These are phyloP conservation scores for Teratosphaeria zuluensis DNA, from an alignment of 2,329 filamentous ascomycete species.

Conservation along the genomic window DNA sequence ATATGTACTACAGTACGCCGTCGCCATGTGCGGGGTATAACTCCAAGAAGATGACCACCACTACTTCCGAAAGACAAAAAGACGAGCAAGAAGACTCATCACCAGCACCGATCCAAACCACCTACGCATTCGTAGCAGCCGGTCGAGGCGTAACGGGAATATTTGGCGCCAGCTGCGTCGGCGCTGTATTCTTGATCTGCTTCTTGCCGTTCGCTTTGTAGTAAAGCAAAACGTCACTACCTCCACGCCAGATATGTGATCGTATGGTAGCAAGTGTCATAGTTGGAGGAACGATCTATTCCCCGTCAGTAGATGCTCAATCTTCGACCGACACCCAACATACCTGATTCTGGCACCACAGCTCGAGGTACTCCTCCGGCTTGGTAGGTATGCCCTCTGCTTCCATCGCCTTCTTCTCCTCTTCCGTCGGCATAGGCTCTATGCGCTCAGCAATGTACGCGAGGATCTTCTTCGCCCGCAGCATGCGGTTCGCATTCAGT, in stretches of 20 bases:
- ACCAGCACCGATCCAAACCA: neutral
- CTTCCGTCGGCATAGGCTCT: slow-evolving; percentile 49
- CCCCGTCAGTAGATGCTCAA: slow-evolving; percentile 26
- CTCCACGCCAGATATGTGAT: slow-evolving; percentile 86
- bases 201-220: slow-evolving; percentile 91
- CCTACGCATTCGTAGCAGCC: neutral
- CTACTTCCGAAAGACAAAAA: neutral
- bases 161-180: neutral
- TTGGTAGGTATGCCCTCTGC: slow-evolving; percentile 50
- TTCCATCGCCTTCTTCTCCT: slow-evolving; percentile 4
- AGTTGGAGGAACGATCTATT: slow-evolving; percentile 56
- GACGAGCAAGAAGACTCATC: neutral
- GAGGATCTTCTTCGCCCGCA: slow-evolving; percentile 88
- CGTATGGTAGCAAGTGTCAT: slow-evolving; percentile 94
- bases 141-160: slow-evolving; percentile 7
- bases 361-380: slow-evolving; percentile 86
- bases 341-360: slow-evolving; percentile 91
- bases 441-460: slow-evolving; percentile 88
- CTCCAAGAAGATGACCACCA: neutral
- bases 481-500: slow-evolving; percentile 92
- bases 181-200: slow-evolving; percentile 31
- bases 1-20: neutral
- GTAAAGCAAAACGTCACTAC: slow-evolving; percentile 81
- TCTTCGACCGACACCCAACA: slow-evolving; percentile 24
- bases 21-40: neutral